Conservation (phyloP, 1,284 basidiomycete genomes). For the Amylostereum chailletii region DNA sequence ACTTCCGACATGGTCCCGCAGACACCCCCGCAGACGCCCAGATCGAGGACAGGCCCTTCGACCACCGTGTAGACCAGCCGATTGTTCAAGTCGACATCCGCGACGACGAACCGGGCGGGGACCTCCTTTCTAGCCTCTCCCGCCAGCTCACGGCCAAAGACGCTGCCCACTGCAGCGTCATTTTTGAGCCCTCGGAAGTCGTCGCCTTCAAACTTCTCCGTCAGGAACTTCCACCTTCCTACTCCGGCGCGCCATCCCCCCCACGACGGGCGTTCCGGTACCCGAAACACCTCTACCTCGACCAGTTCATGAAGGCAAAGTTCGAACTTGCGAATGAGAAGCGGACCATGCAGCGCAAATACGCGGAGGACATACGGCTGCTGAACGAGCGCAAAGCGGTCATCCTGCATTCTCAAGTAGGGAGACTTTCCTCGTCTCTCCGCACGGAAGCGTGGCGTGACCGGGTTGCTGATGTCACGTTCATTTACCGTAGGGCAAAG, state of each 20-base stretch:
- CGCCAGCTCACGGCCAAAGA: slow-evolving; percentile 31
- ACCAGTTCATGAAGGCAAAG: slow-evolving; percentile 59
- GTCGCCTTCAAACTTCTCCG: slow-evolving; percentile 48
- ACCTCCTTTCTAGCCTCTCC: slow-evolving; percentile 51
- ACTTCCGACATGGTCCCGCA: slow-evolving; percentile 31
- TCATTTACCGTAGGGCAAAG: slow-evolving; percentile 36
- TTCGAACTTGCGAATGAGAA: slow-evolving; percentile 40
- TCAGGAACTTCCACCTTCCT: slow-evolving; percentile 18
- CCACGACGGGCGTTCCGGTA: slow-evolving; percentile 42
- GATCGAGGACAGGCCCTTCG: slow-evolving; percentile 19
- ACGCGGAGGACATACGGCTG: slow-evolving; percentile 37
- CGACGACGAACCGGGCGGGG: slow-evolving; percentile 30
- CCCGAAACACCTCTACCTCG: slow-evolving; percentile 58
- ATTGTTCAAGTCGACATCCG: slow-evolving; percentile 33
- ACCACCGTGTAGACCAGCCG: slow-evolving; percentile 25
- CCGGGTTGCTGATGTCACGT: neutral
- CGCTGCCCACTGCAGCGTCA: slow-evolving; percentile 33
- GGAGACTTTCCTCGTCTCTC: slow-evolving; percentile 14
- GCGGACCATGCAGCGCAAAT: slow-evolving; percentile 32
- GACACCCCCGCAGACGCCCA: slow-evolving; percentile 15
- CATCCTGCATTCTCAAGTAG: slow-evolving; percentile 47
- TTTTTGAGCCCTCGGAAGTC: slow-evolving; percentile 51
- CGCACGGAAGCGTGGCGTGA: no score
- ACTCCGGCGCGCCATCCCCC: slow-evolving; percentile 9
- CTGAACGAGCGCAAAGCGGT: slow-evolving; percentile 36